Conservation (phyloP, 805 yeast species). For the Sugiyamaella chiloensis region DNA sequence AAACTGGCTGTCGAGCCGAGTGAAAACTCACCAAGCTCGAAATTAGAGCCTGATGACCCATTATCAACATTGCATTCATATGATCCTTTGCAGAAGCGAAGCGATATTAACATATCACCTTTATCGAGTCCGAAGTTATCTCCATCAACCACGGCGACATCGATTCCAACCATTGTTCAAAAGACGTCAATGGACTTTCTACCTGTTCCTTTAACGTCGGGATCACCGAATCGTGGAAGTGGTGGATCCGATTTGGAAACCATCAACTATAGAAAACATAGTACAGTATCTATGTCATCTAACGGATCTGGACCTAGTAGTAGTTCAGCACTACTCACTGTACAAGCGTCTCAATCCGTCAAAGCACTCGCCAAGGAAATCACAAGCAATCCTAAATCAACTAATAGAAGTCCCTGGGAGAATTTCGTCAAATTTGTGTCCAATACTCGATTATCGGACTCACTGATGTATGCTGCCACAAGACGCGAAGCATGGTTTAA, state of each 20-base stretch:
- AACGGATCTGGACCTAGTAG: not conserved
- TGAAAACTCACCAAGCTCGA: not conserved
- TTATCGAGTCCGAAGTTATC: slow-evolving; percentile 1
- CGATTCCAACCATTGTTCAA: not conserved
- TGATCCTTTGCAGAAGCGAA: not conserved
- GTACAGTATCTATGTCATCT: not conserved
- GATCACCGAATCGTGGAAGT: not conserved
- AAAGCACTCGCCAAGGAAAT: slow-evolving; percentile 1
- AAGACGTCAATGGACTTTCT: not conserved
- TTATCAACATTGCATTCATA: not conserved
- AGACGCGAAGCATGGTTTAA: slow-evolving; percentile 33
- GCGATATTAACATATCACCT: not conserved
- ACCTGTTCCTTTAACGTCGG: not conserved
- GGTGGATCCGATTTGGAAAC: not conserved
- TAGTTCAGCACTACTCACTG: slow-evolving; percentile 1
- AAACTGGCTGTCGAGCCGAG: not conserved
- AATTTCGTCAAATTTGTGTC: slow-evolving; percentile 19
- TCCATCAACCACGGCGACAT: not conserved
- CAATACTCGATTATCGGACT: slow-evolving; percentile 24
- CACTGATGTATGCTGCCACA: slow-evolving; percentile 28
- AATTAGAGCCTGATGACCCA: not conserved
- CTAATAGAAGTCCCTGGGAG: slow-evolving; percentile 18
- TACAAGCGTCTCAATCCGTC: slow-evolving; percentile 4
- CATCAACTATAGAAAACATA: not conserved
- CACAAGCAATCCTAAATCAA: not conserved